Base-by-base conservation (phyloP, 345 rosid genomes). In the Combretum micranthum region DNA sequence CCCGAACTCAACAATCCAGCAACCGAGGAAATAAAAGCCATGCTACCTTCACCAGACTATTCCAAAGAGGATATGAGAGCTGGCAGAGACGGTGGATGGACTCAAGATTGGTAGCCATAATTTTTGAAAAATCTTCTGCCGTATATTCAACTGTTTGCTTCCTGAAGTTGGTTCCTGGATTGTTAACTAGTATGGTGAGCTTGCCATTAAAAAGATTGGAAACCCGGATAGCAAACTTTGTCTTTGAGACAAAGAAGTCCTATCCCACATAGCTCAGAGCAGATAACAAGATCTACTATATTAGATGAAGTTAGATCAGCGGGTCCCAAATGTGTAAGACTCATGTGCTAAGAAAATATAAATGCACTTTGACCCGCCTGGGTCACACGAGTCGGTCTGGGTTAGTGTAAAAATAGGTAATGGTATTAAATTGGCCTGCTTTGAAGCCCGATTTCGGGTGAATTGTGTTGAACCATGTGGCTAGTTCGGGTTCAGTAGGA, bases 21-120 rank as follows among this genome's bases (percentile, higher is more conserved):
- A 42, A 89, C 96, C 23, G 99, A 93, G 52, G 99, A 89, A 58
- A 85, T 88, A 79, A 83, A 88, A 42, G 89, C 86, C 58, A 87
- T 72, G 81, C 75, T 87, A 56, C 94, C 99, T 0, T 44, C 72
- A 10, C 94, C 90, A 25, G 99, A 87, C 50, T 84, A 79, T 73
- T 93, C 89, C 15, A 93, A 68, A 93, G 86, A 57, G 96, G 97
- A 69, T 93, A 83, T 12, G 84, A 77, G 43, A 93, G 72, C 75
- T 93, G 94, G 75, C 86, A 76, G 19, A 89, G 47, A 74, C 86
- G 93, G 72, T 67, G 88, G 37, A 81, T 76, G 4, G 98, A 83
- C 55, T 93, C 94, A 42, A 87, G 77, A 72, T 93, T 93, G 19
- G 85, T 80, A 10, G 79, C 37, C 69, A 89, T 82, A 64, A 93